phyloP scores from a whole-genome alignment of 345 rosid species.

The Arabidopsis arenosa region DNA sequence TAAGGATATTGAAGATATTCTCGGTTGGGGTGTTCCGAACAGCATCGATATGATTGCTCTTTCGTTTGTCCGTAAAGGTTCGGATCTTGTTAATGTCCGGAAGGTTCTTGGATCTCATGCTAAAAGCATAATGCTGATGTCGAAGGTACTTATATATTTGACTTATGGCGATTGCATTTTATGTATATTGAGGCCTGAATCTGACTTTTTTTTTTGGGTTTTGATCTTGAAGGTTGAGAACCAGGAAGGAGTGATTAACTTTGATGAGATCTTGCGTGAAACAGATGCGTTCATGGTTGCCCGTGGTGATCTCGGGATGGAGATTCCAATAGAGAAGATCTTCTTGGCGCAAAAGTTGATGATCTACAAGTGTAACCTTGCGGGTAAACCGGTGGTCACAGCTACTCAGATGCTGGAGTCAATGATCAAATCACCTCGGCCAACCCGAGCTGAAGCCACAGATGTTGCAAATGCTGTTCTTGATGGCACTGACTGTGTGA shows the following conservation, averaged over 20 bases:
- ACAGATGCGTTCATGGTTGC: slow-evolving; percentile 97
- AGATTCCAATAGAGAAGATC: slow-evolving; percentile 93
- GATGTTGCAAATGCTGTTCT: slow-evolving; percentile 95
- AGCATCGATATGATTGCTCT: slow-evolving; percentile 87
- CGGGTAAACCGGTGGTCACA: slow-evolving; percentile 89
- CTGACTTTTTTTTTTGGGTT: slow-evolving; percentile 18
- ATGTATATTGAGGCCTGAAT: slow-evolving; percentile 5
- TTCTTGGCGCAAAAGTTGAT: slow-evolving; percentile 94
- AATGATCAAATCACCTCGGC: slow-evolving; percentile 92
- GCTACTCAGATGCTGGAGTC: slow-evolving; percentile 97
- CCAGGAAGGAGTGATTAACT: slow-evolving; percentile 94
- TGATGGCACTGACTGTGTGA: slow-evolving; percentile 90
- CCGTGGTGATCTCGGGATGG: slow-evolving; percentile 96
- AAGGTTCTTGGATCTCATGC: slow-evolving; percentile 85
- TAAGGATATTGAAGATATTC: slow-evolving; percentile 86
- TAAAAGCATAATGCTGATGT: slow-evolving; percentile 75
- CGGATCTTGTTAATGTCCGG: slow-evolving; percentile 86
- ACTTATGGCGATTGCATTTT: neutral
- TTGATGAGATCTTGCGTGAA: slow-evolving; percentile 89
- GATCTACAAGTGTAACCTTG: slow-evolving; percentile 94
- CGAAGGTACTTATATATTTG: slow-evolving; percentile 59
- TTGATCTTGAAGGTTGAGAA: slow-evolving; percentile 66
- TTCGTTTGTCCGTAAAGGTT: slow-evolving; percentile 92
- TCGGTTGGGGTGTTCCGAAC: slow-evolving; percentile 88
- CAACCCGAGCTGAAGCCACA: slow-evolving; percentile 93